Conservation (phyloP, 257 asterid species). For the Solanum bulbocastanum region DNA sequence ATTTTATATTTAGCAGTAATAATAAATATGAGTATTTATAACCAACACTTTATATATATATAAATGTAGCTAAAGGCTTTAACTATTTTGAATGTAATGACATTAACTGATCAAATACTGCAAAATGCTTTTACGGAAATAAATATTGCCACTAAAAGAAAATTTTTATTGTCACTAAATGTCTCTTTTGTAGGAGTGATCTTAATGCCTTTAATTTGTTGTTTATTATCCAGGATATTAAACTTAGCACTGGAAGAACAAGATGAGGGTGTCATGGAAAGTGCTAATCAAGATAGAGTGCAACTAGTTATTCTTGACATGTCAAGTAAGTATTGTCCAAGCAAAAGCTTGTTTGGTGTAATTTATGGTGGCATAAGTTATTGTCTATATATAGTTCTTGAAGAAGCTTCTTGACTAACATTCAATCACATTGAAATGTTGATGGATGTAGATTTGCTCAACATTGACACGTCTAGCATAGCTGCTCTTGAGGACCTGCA, state of each 20-base stretch:
- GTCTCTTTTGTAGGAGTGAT: too few species aligned
- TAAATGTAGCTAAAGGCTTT: too few species aligned
- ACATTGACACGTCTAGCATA: conserved; percentile 24
- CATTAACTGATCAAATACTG: neutral
- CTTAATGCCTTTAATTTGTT: neutral
- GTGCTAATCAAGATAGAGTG: neutral
- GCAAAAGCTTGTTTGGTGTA: neutral
- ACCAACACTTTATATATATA: too few species aligned
- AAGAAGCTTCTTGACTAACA: neutral
- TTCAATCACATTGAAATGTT: neutral
- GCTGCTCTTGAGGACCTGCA: conserved; percentile 20
- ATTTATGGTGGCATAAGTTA: neutral
- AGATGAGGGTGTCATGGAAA: conserved; percentile 6
- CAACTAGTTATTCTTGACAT: conserved; percentile 21
- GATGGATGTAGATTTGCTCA: conserved; percentile 15
- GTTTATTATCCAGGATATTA: neutral
- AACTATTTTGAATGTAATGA: too few species aligned
- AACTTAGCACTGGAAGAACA: conserved; percentile 4
- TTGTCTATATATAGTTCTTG: neutral
- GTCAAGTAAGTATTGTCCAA: conserved; percentile 19
- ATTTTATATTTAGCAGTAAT: too few species aligned
- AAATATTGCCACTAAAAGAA: neutral
- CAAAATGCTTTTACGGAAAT: too few species aligned
- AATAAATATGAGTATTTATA: too few species aligned
- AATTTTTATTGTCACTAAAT: too few species aligned